Base-by-base conservation (phyloP, 148 eudicot species). In the Polygonum aviculare region DNA sequence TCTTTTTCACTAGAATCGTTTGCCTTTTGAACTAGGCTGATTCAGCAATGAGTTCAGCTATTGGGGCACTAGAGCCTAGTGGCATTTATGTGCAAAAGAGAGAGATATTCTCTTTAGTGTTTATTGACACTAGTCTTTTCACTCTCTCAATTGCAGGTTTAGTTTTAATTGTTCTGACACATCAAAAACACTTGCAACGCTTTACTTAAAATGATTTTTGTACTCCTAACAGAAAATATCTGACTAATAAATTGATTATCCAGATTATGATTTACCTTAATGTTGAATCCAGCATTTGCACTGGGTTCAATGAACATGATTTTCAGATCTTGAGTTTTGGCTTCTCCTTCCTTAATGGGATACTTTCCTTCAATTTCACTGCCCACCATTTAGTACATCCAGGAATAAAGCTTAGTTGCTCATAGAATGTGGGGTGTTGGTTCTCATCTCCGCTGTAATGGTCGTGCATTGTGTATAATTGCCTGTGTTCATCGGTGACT, bases 221-320 rank as follows among this genome's bases (percentile, higher is more conserved):
- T 26, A 26, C 31, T 26, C 31, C 31, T 26, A 26, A 26, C 31
- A 26, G 31, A 26, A 26, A 26, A 26, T 26, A 26, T 26, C 31
- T 26, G 31, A 26, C 31, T 26, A 1, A 26, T 26, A 26, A 26
- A 26, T 26, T 26, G 31, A 26, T 26, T n/a, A n/a, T 49, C 63
- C 14, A 74, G 41, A 38, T 49, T 47, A 50, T 31, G 14, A 7
- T 52, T 50, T 75, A 90, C 93, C 91, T 87, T 90, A 9, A 90
- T 90, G 57, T 90, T 90, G 74, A 90, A 90, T 38, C 91, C 89
- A 48, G 91, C 91, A 78, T 90, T 90, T 40, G 91, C 91, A 85
- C 93, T 90, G 31, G 93, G 87, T 83, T 90, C 93, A 55, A 90
- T 86, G 69, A 90, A 90, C 93, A 90, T 90, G 72, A 90, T 90